A percentile compares a stretch with the other conserved stretches of the same genome.
Evolutionary conservation across 306 rosid genomes (phyloP).

Genomic region (Sesbania bispinosa): DNA sequence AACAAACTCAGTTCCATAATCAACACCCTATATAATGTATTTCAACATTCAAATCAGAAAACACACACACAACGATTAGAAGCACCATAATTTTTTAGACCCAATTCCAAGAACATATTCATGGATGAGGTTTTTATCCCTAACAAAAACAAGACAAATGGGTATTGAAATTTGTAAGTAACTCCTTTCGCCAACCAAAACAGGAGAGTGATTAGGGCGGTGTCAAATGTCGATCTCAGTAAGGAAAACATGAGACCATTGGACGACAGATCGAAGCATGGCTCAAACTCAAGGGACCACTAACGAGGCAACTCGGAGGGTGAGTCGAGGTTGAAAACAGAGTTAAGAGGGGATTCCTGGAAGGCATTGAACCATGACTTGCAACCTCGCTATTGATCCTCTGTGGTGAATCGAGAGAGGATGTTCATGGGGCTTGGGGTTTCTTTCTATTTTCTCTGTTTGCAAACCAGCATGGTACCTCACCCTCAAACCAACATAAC

Average conservation of each 20-base stretch:
- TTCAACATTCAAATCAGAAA: not conserved
- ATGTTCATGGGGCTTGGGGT: conserved; percentile 69
- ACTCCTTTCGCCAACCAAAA: conserved; percentile 59
- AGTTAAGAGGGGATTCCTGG: conserved; percentile 61
- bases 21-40: not conserved
- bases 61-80: not conserved
- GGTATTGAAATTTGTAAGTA: not conserved
- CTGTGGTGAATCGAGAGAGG: conserved; percentile 60
- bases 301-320: conserved; percentile 45
- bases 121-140: not conserved
- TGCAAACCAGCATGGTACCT: too few species aligned
- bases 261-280: conserved; percentile 67
- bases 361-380: conserved; percentile 69
- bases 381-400: conserved; percentile 80
- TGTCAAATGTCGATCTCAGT: conserved; percentile 58
- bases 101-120: not conserved
- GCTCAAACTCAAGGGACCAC: conserved; percentile 75
- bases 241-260: conserved; percentile 52
- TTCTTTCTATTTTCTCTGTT: too few species aligned
- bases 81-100: not conserved
- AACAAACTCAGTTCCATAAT: not conserved
- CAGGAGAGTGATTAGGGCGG: conserved; percentile 67
- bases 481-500: too few species aligned
- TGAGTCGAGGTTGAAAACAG: conserved; percentile 57
- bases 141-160: not conserved